A percentile compares a stretch with the other conserved stretches of the same genome.
Evolutionary conservation across 495 filamentous ascomycete species (phyloP).

Genomic region (Penicillium psychrofluorescens): DNA sequence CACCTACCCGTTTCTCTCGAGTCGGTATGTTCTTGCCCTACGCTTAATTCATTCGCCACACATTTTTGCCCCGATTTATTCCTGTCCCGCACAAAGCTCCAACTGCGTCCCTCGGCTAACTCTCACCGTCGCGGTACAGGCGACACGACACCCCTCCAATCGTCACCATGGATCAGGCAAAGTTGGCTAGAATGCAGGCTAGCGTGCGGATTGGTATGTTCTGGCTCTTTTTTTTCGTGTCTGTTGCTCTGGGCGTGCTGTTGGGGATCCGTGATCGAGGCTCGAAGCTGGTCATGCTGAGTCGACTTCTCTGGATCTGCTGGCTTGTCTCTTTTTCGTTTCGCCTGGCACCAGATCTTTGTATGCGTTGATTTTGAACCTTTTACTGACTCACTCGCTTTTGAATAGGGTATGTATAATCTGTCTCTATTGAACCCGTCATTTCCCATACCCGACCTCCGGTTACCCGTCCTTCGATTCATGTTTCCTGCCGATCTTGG

Average conservation of each 20-base stretch:
- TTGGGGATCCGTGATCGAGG: neutral
- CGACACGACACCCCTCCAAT: constrained; percentile 16
- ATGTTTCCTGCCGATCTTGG: too few species aligned
- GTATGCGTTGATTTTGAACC: neutral
- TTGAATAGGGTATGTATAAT: constrained; percentile 25
- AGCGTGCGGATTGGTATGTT: constrained; percentile 50
- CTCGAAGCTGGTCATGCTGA: neutral
- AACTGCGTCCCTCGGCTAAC: constrained; percentile 7
- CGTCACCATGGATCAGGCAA: constrained; percentile 50
- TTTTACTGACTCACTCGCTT: constrained; percentile 1
- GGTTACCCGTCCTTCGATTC: neutral
- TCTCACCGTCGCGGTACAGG: constrained; percentile 7
- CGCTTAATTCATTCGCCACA: too few species aligned
- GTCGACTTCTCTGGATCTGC: neutral
- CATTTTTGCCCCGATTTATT: neutral
- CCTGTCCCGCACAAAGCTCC: neutral
- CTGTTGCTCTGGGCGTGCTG: constrained; percentile 2
- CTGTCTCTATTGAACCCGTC: neutral
- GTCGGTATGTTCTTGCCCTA: too few species aligned
- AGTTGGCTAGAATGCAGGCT: constrained; percentile 50
- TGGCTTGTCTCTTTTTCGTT: neutral
- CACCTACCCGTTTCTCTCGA: too few species aligned
- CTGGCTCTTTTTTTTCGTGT: constrained; percentile 8
- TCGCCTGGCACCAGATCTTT: neutral
- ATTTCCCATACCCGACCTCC: neutral